These are phyloP conservation scores for Phytopythium delawarense DNA, from an alignment of 352 stramenopile species.

Conservation along the genomic window DNA sequence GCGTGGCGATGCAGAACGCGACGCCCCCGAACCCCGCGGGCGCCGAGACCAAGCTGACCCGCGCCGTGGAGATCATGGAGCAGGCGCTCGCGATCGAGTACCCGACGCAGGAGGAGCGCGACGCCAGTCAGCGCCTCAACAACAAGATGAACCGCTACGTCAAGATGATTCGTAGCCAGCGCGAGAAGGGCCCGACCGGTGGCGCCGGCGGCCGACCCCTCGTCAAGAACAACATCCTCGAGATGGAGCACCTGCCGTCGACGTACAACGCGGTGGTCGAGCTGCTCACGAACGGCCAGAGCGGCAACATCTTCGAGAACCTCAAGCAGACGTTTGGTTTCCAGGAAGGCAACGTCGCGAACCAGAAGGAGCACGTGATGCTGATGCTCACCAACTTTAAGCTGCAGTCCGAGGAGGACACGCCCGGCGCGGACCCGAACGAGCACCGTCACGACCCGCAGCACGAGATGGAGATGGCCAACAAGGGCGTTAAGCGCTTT, in stretches of 20 bases:
- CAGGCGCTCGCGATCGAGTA: slow-evolving; percentile 76
- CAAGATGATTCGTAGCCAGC: slow-evolving; percentile 84
- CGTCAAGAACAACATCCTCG: slow-evolving; percentile 71
- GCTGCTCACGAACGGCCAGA: slow-evolving; percentile 43
- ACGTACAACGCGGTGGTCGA: slow-evolving; percentile 64
- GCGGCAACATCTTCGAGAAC: slow-evolving; percentile 84
- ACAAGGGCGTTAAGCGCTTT: slow-evolving; percentile 75
- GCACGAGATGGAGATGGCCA: slow-evolving; percentile 64
- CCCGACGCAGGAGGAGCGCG: slow-evolving; percentile 59
- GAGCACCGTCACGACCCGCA: slow-evolving; percentile 57
- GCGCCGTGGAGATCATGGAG: slow-evolving; percentile 76
- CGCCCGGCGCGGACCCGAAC: slow-evolving; percentile 15
- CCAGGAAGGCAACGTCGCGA: slow-evolving; percentile 84
- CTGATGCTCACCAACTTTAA: slow-evolving; percentile 83
- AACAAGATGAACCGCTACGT: slow-evolving; percentile 88
- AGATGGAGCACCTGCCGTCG: slow-evolving; percentile 55
- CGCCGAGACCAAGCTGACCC: slow-evolving; percentile 60
- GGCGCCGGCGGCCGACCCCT: slow-evolving; percentile 23
- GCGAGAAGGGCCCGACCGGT: slow-evolving; percentile 39
- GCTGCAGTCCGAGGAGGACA: slow-evolving; percentile 51
- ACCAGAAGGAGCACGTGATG: slow-evolving; percentile 77
- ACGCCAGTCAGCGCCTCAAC: slow-evolving; percentile 64
- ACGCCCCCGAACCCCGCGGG: slow-evolving; percentile 42
- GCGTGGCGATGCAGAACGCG: slow-evolving; percentile 74
- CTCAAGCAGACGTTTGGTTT: slow-evolving; percentile 96